Base-by-base conservation (phyloP, 2,329 filamentous ascomycete genomes). In the Trichoderma sp. region DNA sequence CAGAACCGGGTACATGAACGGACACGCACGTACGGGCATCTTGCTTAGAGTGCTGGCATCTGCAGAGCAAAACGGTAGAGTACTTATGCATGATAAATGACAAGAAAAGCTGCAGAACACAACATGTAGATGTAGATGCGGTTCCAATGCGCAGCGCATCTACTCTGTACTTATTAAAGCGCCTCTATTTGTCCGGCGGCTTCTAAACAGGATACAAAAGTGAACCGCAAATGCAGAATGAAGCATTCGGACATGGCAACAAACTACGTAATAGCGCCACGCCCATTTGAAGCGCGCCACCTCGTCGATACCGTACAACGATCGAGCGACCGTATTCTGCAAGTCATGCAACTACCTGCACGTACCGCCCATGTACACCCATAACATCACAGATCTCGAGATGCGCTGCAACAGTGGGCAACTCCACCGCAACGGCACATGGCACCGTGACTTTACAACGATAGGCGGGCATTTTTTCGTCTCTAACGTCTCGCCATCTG, bases 401-500 rank as follows among this genome's bases (percentile, higher is more conserved):
- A 33, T 33, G 29, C 59, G 55, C 31, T 59, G 63, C 63, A 67
- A 67, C 55, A 21, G 53, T 58, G 29, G 63, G 37, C 53, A 67
- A 62, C 67, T 69, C 67, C 67, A 69, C 67, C 40, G 63, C 55
- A 43, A 67, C 59, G 63, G 63, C 55, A 67, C 65, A 69, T 69
- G 68, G 64, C 68, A 70, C 64, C 57, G 68, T 70, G 68, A 68
- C 68, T 43, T 43, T 56, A 27, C 52, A 58, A 62, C 64, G 56
- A 70, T 70, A 68, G 62, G 68, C 52, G 57, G 61, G 31, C 52
- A 61, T 56, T 68, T 62, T 68, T 70, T 57, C 29, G 19, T 21
- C 33, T 62, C 31, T 11, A 19, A 27, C 21, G 24, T 37, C 31
- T 59, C 37, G 21, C 47, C 53, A 29, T 49, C 24, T 31, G 35